Base-by-base conservation (phyloP, 2,329 filamentous ascomycete genomes). In the Fusarium xyrophilum region DNA sequence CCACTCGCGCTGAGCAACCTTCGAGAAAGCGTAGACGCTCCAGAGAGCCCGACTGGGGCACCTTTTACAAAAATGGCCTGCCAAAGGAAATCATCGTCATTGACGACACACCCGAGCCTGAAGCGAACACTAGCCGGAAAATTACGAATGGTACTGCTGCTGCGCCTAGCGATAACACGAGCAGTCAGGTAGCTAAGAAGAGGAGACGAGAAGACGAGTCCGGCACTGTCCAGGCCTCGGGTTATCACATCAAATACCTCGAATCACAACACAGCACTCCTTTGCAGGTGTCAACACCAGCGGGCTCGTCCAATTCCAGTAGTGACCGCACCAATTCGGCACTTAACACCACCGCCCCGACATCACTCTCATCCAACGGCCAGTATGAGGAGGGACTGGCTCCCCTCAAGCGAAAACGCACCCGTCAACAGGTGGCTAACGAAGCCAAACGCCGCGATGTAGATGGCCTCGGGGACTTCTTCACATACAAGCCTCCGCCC, bases 401-500 rank as follows among this genome's bases (percentile, higher is more conserved):
- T n/a, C 93, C 93, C 35, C 91, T 96, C 79, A 98, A 98, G 82
- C 88, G 94, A 74, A 97, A 97, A 81, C 88, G 96, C 19, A 93
- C 92, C 44, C 88, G 93, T 64, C 91, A 94, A 71, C 91, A 94
- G 69, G 85, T 90, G 58, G 91, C 92, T 74, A 92, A 93, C 76
- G 92, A 96, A 77, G 90, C 92, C 56, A 95, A 93, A 77, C 85
- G 90, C 70, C 87, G 91, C 73, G 92, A 96, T 74, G 82, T 91
- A 44, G 91, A 93, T 73, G 84, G 84, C 27, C 84, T 89, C 39
- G 87, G 88, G 27, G 90, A 94, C 77, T 92, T 90, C 75, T 84
- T 89, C 69, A 91, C 88, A 69, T 98, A 98, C 77, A 87, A 93
- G 52, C 94, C 96, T 43, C 96, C 95, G 10, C 89, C 93, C 2